Evolutionary conservation across 208 protist species (phyloP), one percentile per base, ranked within the genome.

Genomic region (Eutreptiella sp.): DNA sequence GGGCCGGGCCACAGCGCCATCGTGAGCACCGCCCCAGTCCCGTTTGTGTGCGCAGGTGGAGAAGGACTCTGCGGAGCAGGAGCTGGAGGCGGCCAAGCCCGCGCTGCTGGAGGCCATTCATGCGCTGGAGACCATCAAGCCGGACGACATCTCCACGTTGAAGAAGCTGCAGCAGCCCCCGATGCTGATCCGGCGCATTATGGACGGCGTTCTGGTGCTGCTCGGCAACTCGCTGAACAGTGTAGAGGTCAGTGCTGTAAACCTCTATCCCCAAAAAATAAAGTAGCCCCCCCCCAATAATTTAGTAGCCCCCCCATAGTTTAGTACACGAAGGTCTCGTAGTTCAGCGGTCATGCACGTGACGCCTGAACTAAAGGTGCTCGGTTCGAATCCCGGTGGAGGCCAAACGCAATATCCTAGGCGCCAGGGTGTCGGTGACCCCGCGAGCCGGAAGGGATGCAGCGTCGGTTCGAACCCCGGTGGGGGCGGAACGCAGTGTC

Each of bases 181-280:
- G 26, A 53, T 77, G 29, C 29, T 89, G 34, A 84, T 93, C 46
- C 74, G 73, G 65, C 53, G 79, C 46, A 74, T 93, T 27, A 73
- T 93, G 48, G 88, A 93, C 65, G 58, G 70, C 57, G 84, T 92
- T 42, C 55, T 86, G 1, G 68, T 93, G 4, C 39, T 77, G 16
- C n/a, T 5, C 28, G 11, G 14, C 4, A n/a, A 47, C 7, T 3
- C 35, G 4, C 29, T 77, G 16, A 47, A 73, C n/a, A 38, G 63
- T n/a, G n/a, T n/a, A n/a, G n/a, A n/a, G n/a, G n/a, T n/a, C n/a
- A n/a, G n/a, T n/a, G 31, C 52, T 53, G 28, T n/a, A 31, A 33
- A 50, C 23, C 38, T 48, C 4, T 21, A 9, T 61, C 35, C 11
- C n/a, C n/a, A n/a, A n/a, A n/a, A n/a, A n/a, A n/a, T n/a, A n/a